phyloP scores from a whole-genome alignment of 257 asterid genomes.

The Solanum sejunctum region DNA sequence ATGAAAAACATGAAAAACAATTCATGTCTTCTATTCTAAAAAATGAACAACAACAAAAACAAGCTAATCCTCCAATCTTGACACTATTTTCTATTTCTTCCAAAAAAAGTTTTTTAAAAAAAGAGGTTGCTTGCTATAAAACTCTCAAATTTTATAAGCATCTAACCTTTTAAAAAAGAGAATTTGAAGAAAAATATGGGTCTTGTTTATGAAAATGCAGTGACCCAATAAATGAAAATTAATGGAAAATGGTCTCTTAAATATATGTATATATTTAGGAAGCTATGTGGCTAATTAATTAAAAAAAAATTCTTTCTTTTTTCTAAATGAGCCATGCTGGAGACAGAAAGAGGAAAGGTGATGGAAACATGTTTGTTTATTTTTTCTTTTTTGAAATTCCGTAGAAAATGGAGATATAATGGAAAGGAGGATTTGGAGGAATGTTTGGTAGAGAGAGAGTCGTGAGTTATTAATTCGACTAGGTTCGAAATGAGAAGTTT shows the following conservation, averaged over 20 bases:
- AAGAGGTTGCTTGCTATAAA: neutral
- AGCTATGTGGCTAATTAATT: neutral
- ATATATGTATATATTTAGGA: neutral
- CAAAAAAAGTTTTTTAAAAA: neutral
- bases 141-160: neutral
- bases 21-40: conserved; percentile 31
- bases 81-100: neutral
- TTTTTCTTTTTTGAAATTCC: conserved; percentile 11
- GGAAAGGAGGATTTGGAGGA: conserved; percentile 11
- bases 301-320: neutral
- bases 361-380: conserved; percentile 1
- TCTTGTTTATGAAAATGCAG: neutral
- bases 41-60: neutral
- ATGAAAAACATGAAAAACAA: conserved; percentile 72
- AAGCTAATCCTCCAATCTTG: neutral
- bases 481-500: too few species aligned
- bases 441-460: neutral
- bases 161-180: neutral
- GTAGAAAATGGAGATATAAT: conserved; percentile 24
- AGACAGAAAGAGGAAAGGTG: neutral
- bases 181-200: neutral
- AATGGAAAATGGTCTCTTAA: neutral
- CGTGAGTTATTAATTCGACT: too few species aligned
- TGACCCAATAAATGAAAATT: neutral
- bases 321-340: conserved; percentile 14